phyloP scores from a whole-genome alignment of 2,329 filamentous ascomycete species.

The Graphiopsis chlorocephala region DNA sequence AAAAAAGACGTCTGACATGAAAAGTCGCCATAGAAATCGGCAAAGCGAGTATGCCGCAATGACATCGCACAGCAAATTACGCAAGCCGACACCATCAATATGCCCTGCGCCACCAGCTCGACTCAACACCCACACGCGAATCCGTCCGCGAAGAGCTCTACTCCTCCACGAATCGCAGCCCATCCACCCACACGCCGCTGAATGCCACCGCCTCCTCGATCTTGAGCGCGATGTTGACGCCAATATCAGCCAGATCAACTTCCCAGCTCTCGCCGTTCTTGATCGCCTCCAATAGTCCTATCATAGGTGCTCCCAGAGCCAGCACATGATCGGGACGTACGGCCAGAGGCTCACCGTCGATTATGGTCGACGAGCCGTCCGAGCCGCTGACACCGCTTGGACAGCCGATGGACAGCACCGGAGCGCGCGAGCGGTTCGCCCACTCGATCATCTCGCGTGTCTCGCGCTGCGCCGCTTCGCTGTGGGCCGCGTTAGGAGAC shows the following conservation, averaged over 20 bases:
- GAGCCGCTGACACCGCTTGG: constrained; percentile 84
- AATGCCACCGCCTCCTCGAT: constrained; percentile 84
- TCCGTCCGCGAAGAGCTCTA: neutral
- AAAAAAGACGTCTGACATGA: neutral
- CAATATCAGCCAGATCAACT: constrained; percentile 81
- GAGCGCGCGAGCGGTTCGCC: constrained; percentile 83
- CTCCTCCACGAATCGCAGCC: constrained; percentile 23
- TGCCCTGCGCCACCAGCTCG: neutral
- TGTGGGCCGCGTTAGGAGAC: constrained; percentile 26
- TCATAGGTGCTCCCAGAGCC: constrained; percentile 81
- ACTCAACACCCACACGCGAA: neutral
- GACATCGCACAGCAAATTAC: neutral
- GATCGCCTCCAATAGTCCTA: constrained; percentile 76
- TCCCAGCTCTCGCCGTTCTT: constrained; percentile 67
- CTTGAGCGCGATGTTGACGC: constrained; percentile 79
- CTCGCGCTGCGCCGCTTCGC: constrained; percentile 68
- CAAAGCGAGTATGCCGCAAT: too few relatives aligned
- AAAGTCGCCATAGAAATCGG: neutral
- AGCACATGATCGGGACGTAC: constrained; percentile 80
- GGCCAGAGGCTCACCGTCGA: constrained; percentile 75
- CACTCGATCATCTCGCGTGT: constrained; percentile 90
- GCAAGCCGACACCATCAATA: neutral
- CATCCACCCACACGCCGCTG: constrained; percentile 79
- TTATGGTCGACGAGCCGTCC: constrained; percentile 62
- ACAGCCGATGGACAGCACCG: constrained; percentile 82